Evolutionary conservation across 345 rosid genomes (phyloP).

Genomic region (Lepidium sativum): DNA sequence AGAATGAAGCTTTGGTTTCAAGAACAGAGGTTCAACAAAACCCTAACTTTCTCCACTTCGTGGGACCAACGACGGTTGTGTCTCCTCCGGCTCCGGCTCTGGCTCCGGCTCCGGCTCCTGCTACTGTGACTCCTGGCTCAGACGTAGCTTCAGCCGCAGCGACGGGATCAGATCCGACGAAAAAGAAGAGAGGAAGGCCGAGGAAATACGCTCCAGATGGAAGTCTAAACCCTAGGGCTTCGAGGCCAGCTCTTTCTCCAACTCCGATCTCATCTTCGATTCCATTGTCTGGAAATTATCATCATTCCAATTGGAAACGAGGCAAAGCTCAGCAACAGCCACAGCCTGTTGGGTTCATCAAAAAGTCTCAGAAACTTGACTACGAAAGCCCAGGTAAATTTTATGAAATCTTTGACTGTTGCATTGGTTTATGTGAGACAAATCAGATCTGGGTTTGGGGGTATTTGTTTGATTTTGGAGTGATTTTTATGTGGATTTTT

Average conservation of each 20-base stretch:
- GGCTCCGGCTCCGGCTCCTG: too few relatives aligned
- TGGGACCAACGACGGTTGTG: slow-evolving; percentile 20
- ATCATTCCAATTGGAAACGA: slow-evolving; percentile 47
- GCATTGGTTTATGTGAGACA: slow-evolving; percentile 25
- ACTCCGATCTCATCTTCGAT: slow-evolving; percentile 85
- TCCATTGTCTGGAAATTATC: slow-evolving; percentile 54
- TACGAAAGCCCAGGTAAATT: slow-evolving; percentile 53
- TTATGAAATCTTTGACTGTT: slow-evolving; percentile 16
- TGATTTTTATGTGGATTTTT: slow-evolving; percentile 10
- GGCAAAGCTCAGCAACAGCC: slow-evolving; percentile 42
- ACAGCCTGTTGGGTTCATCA: slow-evolving; percentile 31
- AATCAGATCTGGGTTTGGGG: slow-evolving; percentile 3
- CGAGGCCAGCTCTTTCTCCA: slow-evolving; percentile 56
- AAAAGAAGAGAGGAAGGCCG: slow-evolving; percentile 94
- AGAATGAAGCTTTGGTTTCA: slow-evolving; percentile 50
- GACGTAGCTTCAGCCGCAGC: slow-evolving; percentile 1
- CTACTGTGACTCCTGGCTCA: slow-evolving; percentile 20
- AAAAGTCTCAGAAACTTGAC: slow-evolving; percentile 50
- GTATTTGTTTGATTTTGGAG: slow-evolving; percentile 12
- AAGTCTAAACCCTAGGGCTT: slow-evolving; percentile 20
- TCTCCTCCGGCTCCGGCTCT: not conserved
- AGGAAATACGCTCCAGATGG: slow-evolving; percentile 83
- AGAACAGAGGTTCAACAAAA: slow-evolving; percentile 42
- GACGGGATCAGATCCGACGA: slow-evolving; percentile 32
- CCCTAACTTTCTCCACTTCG: slow-evolving; percentile 29